Percentiles rank a stretch among this genome's conserved stretches.
Conservation (phyloP, 768 basidiomycete species). For the Lactifluus echinatus region DNA sequence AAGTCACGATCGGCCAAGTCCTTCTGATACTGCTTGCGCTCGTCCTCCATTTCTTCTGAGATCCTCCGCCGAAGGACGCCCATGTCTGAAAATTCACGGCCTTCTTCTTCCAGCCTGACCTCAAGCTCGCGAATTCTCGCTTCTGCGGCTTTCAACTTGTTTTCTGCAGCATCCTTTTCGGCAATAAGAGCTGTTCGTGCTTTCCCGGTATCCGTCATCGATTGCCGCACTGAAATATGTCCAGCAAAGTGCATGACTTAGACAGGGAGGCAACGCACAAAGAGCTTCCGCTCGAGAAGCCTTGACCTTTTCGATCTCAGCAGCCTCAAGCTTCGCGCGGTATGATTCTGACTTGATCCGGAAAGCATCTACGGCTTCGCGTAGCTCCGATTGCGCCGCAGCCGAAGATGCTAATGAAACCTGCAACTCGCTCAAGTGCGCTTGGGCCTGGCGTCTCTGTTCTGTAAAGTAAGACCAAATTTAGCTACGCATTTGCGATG, state of each 20-base stretch:
- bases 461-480: slow-evolving; percentile 30
- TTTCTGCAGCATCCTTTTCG: slow-evolving; percentile 45
- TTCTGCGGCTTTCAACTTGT: slow-evolving; percentile 42
- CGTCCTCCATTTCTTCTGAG: slow-evolving; percentile 70
- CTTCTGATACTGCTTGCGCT: slow-evolving; percentile 69
- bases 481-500: background rate
- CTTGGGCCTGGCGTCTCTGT: slow-evolving; percentile 49
- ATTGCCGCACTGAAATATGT: slow-evolving; percentile 42
- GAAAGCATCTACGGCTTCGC: slow-evolving; percentile 54
- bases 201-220: slow-evolving; percentile 55
- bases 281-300: slow-evolving; percentile 54
- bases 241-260: background rate
- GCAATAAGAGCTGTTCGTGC: slow-evolving; percentile 40
- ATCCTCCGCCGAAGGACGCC: slow-evolving; percentile 56
- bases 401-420: slow-evolving; percentile 49
- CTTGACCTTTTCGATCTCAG: slow-evolving; percentile 61
- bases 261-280: slow-evolving; percentile 32
- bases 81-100: slow-evolving; percentile 57
- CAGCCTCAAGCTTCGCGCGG: slow-evolving; percentile 52
- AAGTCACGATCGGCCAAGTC: slow-evolving; percentile 77
- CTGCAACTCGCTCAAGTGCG: slow-evolving; percentile 55
- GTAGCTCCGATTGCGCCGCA: slow-evolving; percentile 56
- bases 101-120: slow-evolving; percentile 55
- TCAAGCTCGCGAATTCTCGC: slow-evolving; percentile 50
- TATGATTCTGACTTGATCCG: slow-evolving; percentile 53